phyloP scores from a whole-genome alignment of 1,284 basidiomycete species.

The Pholiota adiposa region DNA sequence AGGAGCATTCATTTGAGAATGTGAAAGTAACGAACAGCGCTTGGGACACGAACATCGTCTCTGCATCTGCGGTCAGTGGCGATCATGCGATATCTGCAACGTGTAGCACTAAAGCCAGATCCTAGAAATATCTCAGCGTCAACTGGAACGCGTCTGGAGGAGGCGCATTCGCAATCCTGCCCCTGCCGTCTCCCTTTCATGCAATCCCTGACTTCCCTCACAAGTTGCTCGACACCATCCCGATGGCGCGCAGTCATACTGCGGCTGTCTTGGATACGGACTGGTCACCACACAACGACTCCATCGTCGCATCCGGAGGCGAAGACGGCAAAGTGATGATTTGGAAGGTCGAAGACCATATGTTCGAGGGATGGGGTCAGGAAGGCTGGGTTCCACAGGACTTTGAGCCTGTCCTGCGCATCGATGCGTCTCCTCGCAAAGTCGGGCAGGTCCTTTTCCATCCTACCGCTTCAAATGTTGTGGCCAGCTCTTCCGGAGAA shows the following conservation, averaged over 20 bases:
- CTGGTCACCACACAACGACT: constrained; percentile 95
- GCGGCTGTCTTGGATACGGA: constrained; percentile 94
- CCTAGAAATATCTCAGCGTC: constrained; percentile 82
- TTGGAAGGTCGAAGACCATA: constrained; percentile 78
- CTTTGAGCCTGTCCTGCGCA: constrained; percentile 79
- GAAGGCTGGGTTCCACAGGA: constrained; percentile 86
- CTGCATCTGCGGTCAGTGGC: constrained; percentile 76
- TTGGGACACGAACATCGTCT: constrained; percentile 96
- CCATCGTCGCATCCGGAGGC: constrained; percentile 86
- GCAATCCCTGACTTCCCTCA: constrained; percentile 62
- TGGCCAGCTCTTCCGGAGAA: constrained; percentile 90
- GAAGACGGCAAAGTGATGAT: constrained; percentile 95
- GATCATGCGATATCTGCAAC: background rate
- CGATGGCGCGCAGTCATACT: constrained; percentile 87
- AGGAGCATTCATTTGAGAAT: constrained; percentile 87
- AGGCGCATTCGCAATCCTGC: constrained; percentile 93
- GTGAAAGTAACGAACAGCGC: constrained; percentile 89
- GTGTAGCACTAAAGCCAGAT: constrained; percentile 13
- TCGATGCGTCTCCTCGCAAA: constrained; percentile 81
- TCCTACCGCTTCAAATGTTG: constrained; percentile 86
- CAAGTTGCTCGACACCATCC: constrained; percentile 92
- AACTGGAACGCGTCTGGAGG: constrained; percentile 98
- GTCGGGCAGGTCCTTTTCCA: constrained; percentile 96
- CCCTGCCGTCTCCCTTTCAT: constrained; percentile 78
- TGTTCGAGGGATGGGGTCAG: constrained; percentile 86